A percentile compares a stretch with the other conserved stretches of the same genome.
Conservation (phyloP, 257 asterid genomes). For the Capsicum pubescens region DNA sequence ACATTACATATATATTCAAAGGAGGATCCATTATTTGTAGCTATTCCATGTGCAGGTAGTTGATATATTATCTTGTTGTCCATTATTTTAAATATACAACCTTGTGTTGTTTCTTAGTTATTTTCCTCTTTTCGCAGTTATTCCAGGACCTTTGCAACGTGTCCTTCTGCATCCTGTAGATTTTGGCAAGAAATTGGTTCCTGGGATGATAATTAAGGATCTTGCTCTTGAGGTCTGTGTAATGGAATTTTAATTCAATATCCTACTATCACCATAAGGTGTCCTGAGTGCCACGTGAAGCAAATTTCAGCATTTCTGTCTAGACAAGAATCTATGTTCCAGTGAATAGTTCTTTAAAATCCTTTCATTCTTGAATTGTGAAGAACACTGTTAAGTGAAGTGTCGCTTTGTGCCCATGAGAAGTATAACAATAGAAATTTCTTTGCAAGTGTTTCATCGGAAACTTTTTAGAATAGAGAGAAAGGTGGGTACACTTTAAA, state of each 20-base stretch:
- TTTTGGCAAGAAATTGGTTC: conserved; percentile 43
- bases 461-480: neutral
- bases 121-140: conserved; percentile 42
- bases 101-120: neutral
- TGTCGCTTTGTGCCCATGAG: neutral
- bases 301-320: neutral
- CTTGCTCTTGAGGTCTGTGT: conserved; percentile 52
- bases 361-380: neutral
- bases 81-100: neutral
- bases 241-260: conserved; percentile 7
- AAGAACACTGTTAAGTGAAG: neutral
- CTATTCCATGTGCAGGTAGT: conserved; percentile 57
- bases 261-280: neutral
- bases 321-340: neutral
- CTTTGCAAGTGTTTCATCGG: neutral
- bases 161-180: conserved; percentile 36
- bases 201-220: conserved; percentile 58
- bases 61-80: neutral
- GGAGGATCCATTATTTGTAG: conserved; percentile 42
- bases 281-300: neutral
- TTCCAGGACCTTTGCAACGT: conserved; percentile 54
- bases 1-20: conserved; percentile 41
- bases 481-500: neutral
- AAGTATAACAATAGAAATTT: neutral
- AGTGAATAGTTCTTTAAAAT: neutral